Percentiles rank a stretch among this genome's conserved stretches.
Evolutionary conservation across 2,329 filamentous ascomycete genomes (phyloP).

Genomic region (Lecanicillium sp.): DNA sequence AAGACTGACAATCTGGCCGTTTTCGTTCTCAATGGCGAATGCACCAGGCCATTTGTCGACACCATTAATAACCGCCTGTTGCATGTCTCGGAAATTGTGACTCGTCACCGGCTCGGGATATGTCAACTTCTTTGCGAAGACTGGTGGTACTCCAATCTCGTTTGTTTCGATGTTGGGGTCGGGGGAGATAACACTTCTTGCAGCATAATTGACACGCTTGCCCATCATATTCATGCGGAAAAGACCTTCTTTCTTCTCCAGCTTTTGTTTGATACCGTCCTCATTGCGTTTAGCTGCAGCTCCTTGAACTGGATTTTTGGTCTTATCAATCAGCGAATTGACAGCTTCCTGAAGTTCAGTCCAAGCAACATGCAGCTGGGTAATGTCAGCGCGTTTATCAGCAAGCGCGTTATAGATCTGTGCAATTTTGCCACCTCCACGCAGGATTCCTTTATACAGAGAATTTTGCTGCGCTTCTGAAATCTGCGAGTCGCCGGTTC

Average conservation of each 20-base stretch:
- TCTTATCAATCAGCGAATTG: constrained; percentile 86
- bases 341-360: constrained; percentile 80
- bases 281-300: constrained; percentile 70
- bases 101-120: constrained; percentile 97
- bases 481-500: constrained; percentile 72
- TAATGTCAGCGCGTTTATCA: constrained; percentile 42
- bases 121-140: constrained; percentile 92
- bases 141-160: constrained; percentile 96
- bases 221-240: constrained; percentile 99
- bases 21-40: constrained; percentile 90
- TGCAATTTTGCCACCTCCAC: constrained; percentile 63
- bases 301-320: constrained; percentile 76
- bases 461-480: constrained; percentile 84
- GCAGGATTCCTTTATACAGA: constrained; percentile 78
- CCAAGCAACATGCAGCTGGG: constrained; percentile 74
- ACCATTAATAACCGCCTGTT: constrained; percentile 93
- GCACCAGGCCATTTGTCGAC: constrained; percentile 91
- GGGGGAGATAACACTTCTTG: constrained; percentile 93
- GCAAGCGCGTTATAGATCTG: constrained; percentile 54
- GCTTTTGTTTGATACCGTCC: constrained; percentile 93
- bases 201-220: constrained; percentile 97
- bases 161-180: constrained; percentile 99
- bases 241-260: constrained; percentile 97
- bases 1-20: constrained; percentile 82
- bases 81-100: constrained; percentile 93